A percentile compares a stretch with the other conserved stretches of the same genome.
Evolutionary conservation across 805 yeast genomes (phyloP).

Genomic region (Dipodascus geniculatus): DNA sequence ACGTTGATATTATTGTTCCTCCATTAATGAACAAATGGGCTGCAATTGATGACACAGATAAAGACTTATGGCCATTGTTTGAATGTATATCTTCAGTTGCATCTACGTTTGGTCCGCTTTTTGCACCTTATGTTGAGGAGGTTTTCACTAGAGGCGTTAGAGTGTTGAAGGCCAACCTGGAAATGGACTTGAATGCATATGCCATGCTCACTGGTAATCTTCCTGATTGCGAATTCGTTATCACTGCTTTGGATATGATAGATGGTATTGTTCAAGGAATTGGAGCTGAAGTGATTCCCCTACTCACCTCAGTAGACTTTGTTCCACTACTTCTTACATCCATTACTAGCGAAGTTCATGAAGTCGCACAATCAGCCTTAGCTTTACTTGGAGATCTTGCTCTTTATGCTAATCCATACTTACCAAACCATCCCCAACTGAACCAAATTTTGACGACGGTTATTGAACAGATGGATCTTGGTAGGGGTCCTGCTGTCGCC

Average conservation of each 20-base stretch:
- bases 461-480: slow-evolving; percentile 50
- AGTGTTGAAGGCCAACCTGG: slow-evolving; percentile 57
- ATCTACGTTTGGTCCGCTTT: slow-evolving; percentile 69
- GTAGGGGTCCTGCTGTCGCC: slow-evolving; percentile 51
- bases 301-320: slow-evolving; percentile 19
- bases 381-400: slow-evolving; percentile 88
- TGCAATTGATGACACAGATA: slow-evolving; percentile 58
- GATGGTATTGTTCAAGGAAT: slow-evolving; percentile 93
- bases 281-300: slow-evolving; percentile 24
- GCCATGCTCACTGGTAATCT: slow-evolving; percentile 34
- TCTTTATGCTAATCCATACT: slow-evolving; percentile 38
- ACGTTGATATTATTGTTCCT: slow-evolving; percentile 56
- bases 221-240: slow-evolving; percentile 84
- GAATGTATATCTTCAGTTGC: slow-evolving; percentile 92
- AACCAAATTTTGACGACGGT: slow-evolving; percentile 31
- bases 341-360: slow-evolving; percentile 63
- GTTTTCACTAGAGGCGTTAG: slow-evolving; percentile 70
- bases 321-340: slow-evolving; percentile 56
- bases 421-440: slow-evolving; percentile 20
- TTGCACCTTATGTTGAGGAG: slow-evolving; percentile 81
- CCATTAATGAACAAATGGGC: slow-evolving; percentile 81
- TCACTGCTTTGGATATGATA: slow-evolving; percentile 77
- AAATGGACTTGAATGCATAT: slow-evolving; percentile 46
- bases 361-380: slow-evolving; percentile 87
- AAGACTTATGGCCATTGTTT: slow-evolving; percentile 79